Evolutionary conservation across 1,284 basidiomycete genomes (phyloP).

Genomic region (Cutaneotrichosporon curvatum): DNA sequence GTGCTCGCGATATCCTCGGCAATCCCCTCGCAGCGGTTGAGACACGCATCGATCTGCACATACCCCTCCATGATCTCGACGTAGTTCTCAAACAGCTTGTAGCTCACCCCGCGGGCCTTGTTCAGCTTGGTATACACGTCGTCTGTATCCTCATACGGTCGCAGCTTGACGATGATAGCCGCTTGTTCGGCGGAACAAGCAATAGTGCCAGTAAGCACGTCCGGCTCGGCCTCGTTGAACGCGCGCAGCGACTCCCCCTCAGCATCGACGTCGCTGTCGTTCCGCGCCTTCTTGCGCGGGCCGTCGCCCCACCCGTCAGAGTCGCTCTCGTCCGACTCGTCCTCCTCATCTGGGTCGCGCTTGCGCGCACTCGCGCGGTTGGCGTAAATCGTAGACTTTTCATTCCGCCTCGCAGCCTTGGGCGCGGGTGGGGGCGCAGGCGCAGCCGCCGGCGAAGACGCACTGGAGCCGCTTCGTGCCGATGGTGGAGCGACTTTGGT

Average conservation of each 20-base stretch:
- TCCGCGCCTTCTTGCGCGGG: conserved; percentile 17
- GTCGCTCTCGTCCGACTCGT: conserved; percentile 29
- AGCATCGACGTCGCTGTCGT: conserved; percentile 34
- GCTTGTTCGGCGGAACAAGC: conserved; percentile 82
- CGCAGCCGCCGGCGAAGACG: not conserved
- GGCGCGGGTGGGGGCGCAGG: not conserved
- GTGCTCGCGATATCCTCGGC: conserved; percentile 56
- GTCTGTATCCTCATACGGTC: conserved; percentile 72
- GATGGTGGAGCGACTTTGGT: not conserved
- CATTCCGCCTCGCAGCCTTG: conserved; percentile 25
- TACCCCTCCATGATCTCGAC: conserved; percentile 83
- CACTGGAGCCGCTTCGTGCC: conserved; percentile 5
- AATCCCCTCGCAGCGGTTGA: conserved; percentile 80
- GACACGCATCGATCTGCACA: conserved; percentile 78
- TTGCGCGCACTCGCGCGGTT: conserved; percentile 26
- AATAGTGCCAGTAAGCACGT: conserved; percentile 78
- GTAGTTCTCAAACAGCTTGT: conserved; percentile 84
- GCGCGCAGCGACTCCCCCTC: conserved; percentile 63
- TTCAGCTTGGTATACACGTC: conserved; percentile 69
- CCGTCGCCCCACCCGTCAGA: conserved; percentile 37
- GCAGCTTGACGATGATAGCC: conserved; percentile 64
- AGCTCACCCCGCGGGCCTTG: conserved; percentile 86
- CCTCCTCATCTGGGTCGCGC: conserved; percentile 53
- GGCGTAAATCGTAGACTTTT: conserved; percentile 45
- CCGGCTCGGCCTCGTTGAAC: conserved; percentile 69